These are phyloP conservation scores for Amphicarpaea edgeworthii DNA, from an alignment of 306 rosid genomes.

Conservation along the genomic window DNA sequence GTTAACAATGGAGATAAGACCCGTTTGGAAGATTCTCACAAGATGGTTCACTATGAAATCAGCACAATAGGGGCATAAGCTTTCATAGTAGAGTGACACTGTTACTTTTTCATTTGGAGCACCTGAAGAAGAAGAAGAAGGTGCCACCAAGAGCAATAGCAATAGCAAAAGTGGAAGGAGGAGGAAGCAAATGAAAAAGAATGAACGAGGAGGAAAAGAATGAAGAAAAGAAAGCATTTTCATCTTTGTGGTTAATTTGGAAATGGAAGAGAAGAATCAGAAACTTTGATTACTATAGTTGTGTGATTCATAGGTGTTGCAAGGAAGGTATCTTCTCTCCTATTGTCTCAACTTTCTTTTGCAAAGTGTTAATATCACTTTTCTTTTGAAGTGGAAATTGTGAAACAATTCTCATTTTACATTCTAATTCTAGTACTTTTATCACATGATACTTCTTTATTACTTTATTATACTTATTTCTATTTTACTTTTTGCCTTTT, in stretches of 20 bases:
- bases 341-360: background rate
- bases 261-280: background rate
- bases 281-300: background rate
- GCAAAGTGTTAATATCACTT: background rate
- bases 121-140: slow-evolving; percentile 41
- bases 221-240: slow-evolving; percentile 46
- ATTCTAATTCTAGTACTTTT: background rate
- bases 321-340: slow-evolving; percentile 44
- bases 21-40: slow-evolving; percentile 71
- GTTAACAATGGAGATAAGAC: slow-evolving; percentile 68
- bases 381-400: background rate
- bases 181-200: slow-evolving; percentile 64
- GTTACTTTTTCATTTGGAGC: slow-evolving; percentile 50
- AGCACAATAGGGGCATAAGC: slow-evolving; percentile 85
- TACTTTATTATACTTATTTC: background rate
- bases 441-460: background rate
- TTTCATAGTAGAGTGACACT: slow-evolving; percentile 77
- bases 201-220: slow-evolving; percentile 69
- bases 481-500: background rate
- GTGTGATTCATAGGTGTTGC: background rate
- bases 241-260: slow-evolving; percentile 42
- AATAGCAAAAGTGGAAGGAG: slow-evolving; percentile 49
- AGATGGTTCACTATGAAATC: slow-evolving; percentile 81
- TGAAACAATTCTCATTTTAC: background rate
- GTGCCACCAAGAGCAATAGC: slow-evolving; percentile 41